phyloP scores from a whole-genome alignment of 2,329 filamentous ascomycete genomes.

The Aotearoamyces nothofagi region DNA sequence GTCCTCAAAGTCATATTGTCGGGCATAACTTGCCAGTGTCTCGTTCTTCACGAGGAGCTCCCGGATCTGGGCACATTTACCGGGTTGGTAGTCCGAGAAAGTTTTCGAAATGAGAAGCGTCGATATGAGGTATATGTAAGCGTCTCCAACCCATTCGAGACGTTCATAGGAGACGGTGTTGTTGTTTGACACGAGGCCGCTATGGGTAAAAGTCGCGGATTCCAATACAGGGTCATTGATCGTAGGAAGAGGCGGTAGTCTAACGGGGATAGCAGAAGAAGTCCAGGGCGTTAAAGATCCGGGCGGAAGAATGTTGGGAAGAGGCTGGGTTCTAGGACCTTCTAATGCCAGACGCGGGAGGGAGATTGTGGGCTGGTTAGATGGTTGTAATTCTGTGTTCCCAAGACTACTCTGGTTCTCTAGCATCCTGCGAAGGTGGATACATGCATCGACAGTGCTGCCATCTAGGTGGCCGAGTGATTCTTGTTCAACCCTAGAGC shows the following conservation, averaged over 20 bases:
- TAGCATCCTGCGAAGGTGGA: constrained; percentile 10
- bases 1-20: constrained; percentile 54
- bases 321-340: too few relatives aligned
- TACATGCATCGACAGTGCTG: constrained; percentile 9
- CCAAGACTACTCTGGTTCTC: too few relatives aligned
- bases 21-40: constrained; percentile 55
- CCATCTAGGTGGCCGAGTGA: too few relatives aligned
- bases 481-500: too few relatives aligned
- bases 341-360: too few relatives aligned
- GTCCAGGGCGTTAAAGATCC: constrained; percentile 32
- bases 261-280: constrained; percentile 29
- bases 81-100: constrained; percentile 49
- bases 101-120: constrained; percentile 61
- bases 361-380: too few relatives aligned
- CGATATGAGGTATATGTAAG: constrained; percentile 66
- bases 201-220: constrained; percentile 51
- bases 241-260: constrained; percentile 42
- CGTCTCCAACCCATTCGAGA: constrained; percentile 81
- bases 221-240: constrained; percentile 45
- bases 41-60: constrained; percentile 71
- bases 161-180: constrained; percentile 49
- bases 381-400: too few relatives aligned
- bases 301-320: too few relatives aligned
- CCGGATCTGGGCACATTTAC: constrained; percentile 59
- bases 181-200: constrained; percentile 8